Evolutionary conservation across 257 asterid genomes (phyloP), one percentile per base, ranked within the genome.

Genomic region (Agastache rugosa): DNA sequence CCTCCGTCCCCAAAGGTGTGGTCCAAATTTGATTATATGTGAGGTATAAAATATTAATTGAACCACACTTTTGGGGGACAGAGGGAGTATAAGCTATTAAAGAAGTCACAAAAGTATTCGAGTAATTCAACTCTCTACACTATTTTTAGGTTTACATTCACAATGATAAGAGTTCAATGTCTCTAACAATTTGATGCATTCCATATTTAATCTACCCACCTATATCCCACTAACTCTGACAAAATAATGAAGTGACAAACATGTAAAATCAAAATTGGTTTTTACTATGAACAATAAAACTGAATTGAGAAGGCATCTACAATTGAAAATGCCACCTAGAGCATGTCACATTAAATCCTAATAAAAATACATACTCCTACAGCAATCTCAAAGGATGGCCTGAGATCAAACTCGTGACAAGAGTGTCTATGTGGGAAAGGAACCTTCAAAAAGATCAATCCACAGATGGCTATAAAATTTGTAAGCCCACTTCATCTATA

Each of bases 241-340:
- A 51, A 51, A 8, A 17, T 45, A 17, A 51, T 51, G 59, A 17
- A 51, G 22, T 19, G 29, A 53, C 25, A 19, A 53, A 17, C 60
- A 53, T 53, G 14, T 7, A 53, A 9, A 19, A 53, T 53, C 11
- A 45, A 45, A 45, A 45, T 45, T 45, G 17, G 53, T 12, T 45
- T 45, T 8, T 45, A 45, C 15, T 54, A 20, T 17, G 60, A 54
- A 19, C 14, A 20, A 20, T 31, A 48, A 31, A 48, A 48, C 62
- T 8, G 53, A 9, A 19, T 31, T 68, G 63, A 17, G 34, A 68
- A 20, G 23, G 50, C 63, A 51, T 68, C 73, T 50, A 31, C 3
- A 68, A 17, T 31, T 51, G 37, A 67, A 48, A 65, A 48, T 25
- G 34, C 19, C n/a, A 19, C 29, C 11, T 67, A 47, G 19, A 47